phyloP scores from a whole-genome alignment of 495 filamentous ascomycete genomes.

The Annulohypoxylon maeteangense region DNA sequence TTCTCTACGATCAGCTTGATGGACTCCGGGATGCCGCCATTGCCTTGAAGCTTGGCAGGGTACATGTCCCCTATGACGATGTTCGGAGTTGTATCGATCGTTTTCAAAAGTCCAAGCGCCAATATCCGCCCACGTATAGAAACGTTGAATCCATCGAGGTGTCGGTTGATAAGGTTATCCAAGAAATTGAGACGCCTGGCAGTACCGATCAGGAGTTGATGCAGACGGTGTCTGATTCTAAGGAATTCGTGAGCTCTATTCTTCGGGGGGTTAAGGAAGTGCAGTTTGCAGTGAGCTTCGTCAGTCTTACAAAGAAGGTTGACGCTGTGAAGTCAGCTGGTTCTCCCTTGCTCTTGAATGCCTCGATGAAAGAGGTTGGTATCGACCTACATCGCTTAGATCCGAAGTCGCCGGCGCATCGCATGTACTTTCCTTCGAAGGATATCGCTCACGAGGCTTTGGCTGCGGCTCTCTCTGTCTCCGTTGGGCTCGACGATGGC shows the following conservation, averaged over 20 bases:
- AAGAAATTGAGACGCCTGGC: conserved; percentile 79
- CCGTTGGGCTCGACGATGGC: conserved; percentile 89
- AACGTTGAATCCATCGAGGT: conserved; percentile 62
- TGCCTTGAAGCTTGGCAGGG: conserved; percentile 85
- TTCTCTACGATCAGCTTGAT: conserved; percentile 87
- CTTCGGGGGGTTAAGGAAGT: conserved; percentile 94
- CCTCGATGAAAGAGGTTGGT: conserved; percentile 94
- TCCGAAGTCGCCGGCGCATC: conserved; percentile 91
- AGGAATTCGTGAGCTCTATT: conserved; percentile 89
- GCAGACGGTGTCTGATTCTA: conserved; percentile 90
- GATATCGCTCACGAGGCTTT: conserved; percentile 97
- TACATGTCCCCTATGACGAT: conserved; percentile 93
- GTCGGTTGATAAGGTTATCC: conserved; percentile 77
- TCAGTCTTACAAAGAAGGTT: conserved; percentile 84
- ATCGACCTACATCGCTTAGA: conserved; percentile 94
- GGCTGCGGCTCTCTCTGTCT: conserved; percentile 89
- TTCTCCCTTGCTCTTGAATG: conserved; percentile 78
- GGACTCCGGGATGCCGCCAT: conserved; percentile 91
- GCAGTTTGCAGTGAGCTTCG: conserved; percentile 93
- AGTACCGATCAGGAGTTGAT: conserved; percentile 79
- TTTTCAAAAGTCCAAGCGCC: conserved; percentile 54
- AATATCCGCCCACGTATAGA: conserved; percentile 36
- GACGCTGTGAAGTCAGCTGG: conserved; percentile 71
- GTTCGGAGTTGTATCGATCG: conserved; percentile 68
- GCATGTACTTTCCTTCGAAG: conserved; percentile 96